These are phyloP conservation scores for Periconia sp. DNA, from an alignment of 2,329 filamentous ascomycete genomes.

Conservation along the genomic window DNA sequence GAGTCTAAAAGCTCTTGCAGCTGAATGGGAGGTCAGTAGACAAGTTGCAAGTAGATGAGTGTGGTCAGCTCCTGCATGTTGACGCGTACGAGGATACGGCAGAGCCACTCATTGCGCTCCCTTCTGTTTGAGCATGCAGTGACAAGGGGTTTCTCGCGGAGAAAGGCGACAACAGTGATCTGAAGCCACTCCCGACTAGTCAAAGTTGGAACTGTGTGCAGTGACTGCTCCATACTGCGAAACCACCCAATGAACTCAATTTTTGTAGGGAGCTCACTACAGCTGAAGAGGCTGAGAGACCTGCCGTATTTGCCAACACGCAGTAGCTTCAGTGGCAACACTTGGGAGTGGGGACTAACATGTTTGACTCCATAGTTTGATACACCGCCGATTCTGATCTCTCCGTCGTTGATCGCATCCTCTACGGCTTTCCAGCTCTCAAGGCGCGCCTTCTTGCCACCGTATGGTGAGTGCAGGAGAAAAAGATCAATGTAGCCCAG, in stretches of 20 bases:
- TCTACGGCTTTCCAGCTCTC: slow-evolving; percentile 79
- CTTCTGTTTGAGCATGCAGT: no score
- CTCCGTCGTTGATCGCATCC: slow-evolving; percentile 74
- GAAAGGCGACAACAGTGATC: no score
- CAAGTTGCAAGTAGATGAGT: neutral
- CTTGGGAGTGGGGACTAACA: slow-evolving; percentile 52
- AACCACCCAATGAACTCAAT: no score
- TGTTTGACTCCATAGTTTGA: slow-evolving; percentile 81
- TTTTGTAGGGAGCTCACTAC: no score
- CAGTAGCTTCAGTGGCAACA: neutral
- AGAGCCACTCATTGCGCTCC: slow-evolving; percentile 1
- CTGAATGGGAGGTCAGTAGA: slow-evolving; percentile 44
- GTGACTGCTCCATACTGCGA: neutral
- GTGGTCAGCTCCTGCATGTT: slow-evolving; percentile 8
- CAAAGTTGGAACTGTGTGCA: no score
- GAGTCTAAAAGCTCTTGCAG: slow-evolving; percentile 72
- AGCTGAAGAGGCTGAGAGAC: no score
- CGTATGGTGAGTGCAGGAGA: slow-evolving; percentile 79
- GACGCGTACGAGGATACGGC: slow-evolving; percentile 1
- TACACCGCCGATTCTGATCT: slow-evolving; percentile 74
- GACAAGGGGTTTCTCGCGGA: slow-evolving; percentile 1
- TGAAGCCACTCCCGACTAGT: no score
- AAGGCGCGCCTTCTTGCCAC: slow-evolving; percentile 69
- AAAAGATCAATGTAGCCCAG: slow-evolving; percentile 81
- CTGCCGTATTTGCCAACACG: slow-evolving; percentile 1